These are phyloP conservation scores for Starmerella stigmatis DNA, from an alignment of 805 yeast genomes.

Conservation along the genomic window DNA sequence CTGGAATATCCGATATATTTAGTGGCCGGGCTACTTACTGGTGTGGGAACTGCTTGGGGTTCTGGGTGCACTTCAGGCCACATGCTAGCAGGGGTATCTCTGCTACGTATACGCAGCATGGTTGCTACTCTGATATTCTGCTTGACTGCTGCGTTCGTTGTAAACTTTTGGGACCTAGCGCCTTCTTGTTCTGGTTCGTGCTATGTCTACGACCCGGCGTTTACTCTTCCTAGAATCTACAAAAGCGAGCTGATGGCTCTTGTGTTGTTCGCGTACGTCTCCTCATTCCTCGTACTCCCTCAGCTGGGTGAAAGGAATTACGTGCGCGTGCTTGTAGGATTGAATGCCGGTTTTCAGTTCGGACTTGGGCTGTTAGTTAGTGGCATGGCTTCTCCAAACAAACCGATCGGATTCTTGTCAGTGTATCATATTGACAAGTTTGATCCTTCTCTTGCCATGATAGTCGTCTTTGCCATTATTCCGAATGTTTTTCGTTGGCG, in stretches of 20 bases:
- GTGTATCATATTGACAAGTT: constrained; percentile 32
- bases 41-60: constrained; percentile 40
- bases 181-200: constrained; percentile 9
- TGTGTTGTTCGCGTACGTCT: not conserved
- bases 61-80: constrained; percentile 50
- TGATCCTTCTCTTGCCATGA: constrained; percentile 41
- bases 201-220: not conserved
- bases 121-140: constrained; percentile 38
- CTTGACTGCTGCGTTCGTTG: constrained; percentile 29
- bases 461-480: constrained; percentile 36
- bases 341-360: constrained; percentile 31
- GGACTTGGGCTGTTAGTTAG: constrained; percentile 40
- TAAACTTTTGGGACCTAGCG: constrained; percentile 9
- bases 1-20: constrained; percentile 3
- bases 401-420: constrained; percentile 40
- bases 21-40: constrained; percentile 37
- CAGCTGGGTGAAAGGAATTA: not conserved
- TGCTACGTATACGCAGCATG: constrained; percentile 37
- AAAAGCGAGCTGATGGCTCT: not conserved
- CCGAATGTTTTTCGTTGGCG: constrained; percentile 33
- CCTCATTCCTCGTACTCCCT: not conserved
- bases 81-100: constrained; percentile 42
- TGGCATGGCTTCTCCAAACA: constrained; percentile 39
- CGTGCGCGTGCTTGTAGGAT: constrained; percentile 2
- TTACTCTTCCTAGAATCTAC: not conserved